Conservation (phyloP, 2,329 filamentous ascomycete genomes). For the Colletotrichum truncatum region DNA sequence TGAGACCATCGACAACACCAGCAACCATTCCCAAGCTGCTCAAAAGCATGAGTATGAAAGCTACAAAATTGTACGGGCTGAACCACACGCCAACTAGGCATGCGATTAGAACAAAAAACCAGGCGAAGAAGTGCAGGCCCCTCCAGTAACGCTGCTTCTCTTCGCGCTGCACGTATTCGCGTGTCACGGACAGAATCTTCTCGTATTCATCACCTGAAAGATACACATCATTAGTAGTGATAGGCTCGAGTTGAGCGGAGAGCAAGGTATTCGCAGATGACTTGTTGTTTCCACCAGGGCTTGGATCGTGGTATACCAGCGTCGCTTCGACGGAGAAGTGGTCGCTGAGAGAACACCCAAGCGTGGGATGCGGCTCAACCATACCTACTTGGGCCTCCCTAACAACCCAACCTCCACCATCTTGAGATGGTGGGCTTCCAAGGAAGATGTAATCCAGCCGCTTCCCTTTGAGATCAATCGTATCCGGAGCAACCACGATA, state of each 20-base stretch:
- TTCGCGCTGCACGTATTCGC: constrained; percentile 76
- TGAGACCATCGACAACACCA: constrained; percentile 84
- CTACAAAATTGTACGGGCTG: constrained; percentile 77
- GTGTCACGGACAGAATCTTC: constrained; percentile 78
- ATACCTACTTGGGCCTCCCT: constrained; percentile 78
- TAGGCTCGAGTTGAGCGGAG: constrained; percentile 41
- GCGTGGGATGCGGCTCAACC: constrained; percentile 80
- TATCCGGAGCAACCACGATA: constrained; percentile 70
- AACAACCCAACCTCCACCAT: constrained; percentile 70
- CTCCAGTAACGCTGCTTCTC: constrained; percentile 76
- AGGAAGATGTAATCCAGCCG: constrained; percentile 96
- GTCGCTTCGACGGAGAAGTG: constrained; percentile 93
- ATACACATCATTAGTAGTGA: constrained; percentile 31
- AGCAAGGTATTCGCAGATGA: constrained; percentile 23
- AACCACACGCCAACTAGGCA: constrained; percentile 90
- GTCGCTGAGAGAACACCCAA: constrained; percentile 90
- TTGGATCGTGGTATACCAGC: constrained; percentile 60
- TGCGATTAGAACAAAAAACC: constrained; percentile 73
- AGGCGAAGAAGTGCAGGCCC: constrained; percentile 75
- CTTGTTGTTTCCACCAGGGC: constrained; percentile 38
- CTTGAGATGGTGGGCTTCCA: constrained; percentile 45
- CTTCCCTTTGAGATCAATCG: constrained; percentile 79
- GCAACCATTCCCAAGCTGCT: constrained; percentile 80
- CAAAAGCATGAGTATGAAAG: constrained; percentile 82
- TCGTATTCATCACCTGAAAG: constrained; percentile 47